phyloP scores from a whole-genome alignment of 2,329 filamentous ascomycete genomes.

The Ceratocystis albifundus region DNA sequence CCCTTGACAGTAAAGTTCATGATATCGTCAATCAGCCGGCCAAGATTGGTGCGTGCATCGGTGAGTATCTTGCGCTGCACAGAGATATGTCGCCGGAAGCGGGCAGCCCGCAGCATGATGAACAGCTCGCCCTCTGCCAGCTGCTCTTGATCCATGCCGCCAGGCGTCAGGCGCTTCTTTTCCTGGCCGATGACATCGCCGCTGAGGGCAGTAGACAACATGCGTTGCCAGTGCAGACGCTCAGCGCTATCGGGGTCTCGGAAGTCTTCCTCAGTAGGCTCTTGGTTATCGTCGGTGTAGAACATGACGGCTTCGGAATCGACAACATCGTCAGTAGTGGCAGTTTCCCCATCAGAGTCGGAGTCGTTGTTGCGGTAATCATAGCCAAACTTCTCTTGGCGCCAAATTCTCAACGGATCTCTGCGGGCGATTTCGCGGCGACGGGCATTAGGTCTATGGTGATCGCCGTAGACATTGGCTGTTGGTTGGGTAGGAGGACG shows the following conservation, averaged over 20 bases:
- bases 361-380: slow-evolving; percentile 59
- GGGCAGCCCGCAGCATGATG: slow-evolving; percentile 73
- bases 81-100: slow-evolving; percentile 70
- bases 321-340: slow-evolving; percentile 80
- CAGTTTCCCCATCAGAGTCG: slow-evolving; percentile 83
- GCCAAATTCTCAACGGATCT: slow-evolving; percentile 8
- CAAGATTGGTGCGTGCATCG: slow-evolving; percentile 63
- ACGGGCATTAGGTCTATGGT: slow-evolving; percentile 8
- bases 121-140: slow-evolving; percentile 62
- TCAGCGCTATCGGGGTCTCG: slow-evolving; percentile 81
- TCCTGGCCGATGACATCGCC: slow-evolving; percentile 96
- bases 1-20: slow-evolving; percentile 91
- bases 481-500: slow-evolving; percentile 14
- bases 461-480: slow-evolving; percentile 1
- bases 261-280: slow-evolving; percentile 80
- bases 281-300: slow-evolving; percentile 77
- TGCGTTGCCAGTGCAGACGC: slow-evolving; percentile 92
- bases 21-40: slow-evolving; percentile 71
- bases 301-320: slow-evolving; percentile 90
- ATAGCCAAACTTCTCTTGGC: slow-evolving; percentile 66
- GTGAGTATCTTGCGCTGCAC: slow-evolving; percentile 82
- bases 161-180: slow-evolving; percentile 84
- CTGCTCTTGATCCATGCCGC: slow-evolving; percentile 45
- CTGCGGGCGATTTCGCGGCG: not conserved
- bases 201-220: slow-evolving; percentile 89